phyloP scores from a whole-genome alignment of 1,284 basidiomycete species.

The Puccinia horiana region DNA sequence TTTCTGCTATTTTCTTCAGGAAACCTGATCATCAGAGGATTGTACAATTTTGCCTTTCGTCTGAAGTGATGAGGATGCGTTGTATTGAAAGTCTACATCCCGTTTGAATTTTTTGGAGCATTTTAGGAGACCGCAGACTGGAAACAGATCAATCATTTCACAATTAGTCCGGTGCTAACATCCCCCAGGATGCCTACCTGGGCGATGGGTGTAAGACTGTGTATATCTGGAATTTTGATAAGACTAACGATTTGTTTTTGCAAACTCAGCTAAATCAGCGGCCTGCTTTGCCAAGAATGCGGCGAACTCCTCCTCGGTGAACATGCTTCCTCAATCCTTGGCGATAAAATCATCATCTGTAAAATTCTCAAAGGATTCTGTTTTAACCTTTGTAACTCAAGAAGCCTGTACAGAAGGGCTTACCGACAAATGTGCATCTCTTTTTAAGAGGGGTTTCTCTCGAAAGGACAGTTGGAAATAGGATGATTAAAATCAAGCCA shows the following conservation, averaged over 20 bases:
- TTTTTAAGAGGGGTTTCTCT: not conserved
- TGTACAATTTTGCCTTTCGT: not conserved
- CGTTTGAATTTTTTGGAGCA: not conserved
- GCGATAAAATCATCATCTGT: slow-evolving; percentile 5
- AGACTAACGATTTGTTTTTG: slow-evolving; percentile 15
- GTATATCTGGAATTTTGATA: not conserved
- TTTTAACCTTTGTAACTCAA: not conserved
- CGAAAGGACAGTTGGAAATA: slow-evolving; percentile 4
- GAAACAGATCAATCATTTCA: not conserved
- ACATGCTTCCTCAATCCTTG: slow-evolving; percentile 9
- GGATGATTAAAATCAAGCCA: not conserved
- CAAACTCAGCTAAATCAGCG: slow-evolving; percentile 14
- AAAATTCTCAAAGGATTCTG: not conserved
- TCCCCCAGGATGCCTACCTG: too few species aligned
- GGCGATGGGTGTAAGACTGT: not conserved
- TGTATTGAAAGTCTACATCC: not conserved
- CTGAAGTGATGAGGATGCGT: not conserved
- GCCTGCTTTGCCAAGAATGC: slow-evolving; percentile 27
- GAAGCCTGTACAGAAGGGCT: not conserved
- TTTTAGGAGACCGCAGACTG: not conserved
- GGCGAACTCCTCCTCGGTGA: slow-evolving; percentile 20
- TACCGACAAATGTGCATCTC: slow-evolving; percentile 21
- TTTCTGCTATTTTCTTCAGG: too few species aligned
- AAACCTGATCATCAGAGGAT: not conserved
- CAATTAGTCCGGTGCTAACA: too few species aligned